Conservation (phyloP, 331 rosid species). For the Malus hybrid region DNA sequence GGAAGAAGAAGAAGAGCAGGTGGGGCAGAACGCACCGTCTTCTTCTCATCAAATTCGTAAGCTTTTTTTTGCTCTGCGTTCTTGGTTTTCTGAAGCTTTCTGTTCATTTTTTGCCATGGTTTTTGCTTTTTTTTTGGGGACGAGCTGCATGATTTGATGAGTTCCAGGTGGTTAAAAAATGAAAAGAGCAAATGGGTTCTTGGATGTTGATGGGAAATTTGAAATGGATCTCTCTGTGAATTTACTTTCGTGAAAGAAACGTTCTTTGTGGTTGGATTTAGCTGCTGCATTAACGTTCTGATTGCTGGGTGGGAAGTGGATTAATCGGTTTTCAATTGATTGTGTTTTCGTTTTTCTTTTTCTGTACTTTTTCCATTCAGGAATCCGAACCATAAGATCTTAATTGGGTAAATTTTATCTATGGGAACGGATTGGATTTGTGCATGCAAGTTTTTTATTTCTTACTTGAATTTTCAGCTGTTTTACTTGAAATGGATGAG, state of each 20-base stretch:
- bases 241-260: neutral
- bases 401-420: conserved; percentile 5
- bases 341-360: neutral
- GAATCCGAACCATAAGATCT: conserved; percentile 16
- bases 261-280: conserved; percentile 14
- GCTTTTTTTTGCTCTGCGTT: conserved; percentile 9
- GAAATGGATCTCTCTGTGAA: conserved; percentile 10
- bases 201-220: conserved; percentile 10
- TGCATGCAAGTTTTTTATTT: neutral
- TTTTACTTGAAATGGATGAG: conserved; percentile 2
- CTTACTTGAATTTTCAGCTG: conserved; percentile 1
- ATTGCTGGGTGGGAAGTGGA: neutral
- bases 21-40: neutral
- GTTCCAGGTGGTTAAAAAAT: conserved; percentile 1
- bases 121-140: neutral
- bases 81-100: neutral
- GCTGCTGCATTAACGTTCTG: conserved; percentile 24
- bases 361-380: neutral
- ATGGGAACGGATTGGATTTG: neutral
- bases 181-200: neutral
- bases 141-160: neutral
- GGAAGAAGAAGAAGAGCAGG: neutral
- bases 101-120: neutral
- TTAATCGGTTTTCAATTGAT: conserved; percentile 3
- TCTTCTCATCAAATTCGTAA: conserved; percentile 35